Conservation (phyloP, 176 grass and related monocot species). For the Carex scoparia region DNA sequence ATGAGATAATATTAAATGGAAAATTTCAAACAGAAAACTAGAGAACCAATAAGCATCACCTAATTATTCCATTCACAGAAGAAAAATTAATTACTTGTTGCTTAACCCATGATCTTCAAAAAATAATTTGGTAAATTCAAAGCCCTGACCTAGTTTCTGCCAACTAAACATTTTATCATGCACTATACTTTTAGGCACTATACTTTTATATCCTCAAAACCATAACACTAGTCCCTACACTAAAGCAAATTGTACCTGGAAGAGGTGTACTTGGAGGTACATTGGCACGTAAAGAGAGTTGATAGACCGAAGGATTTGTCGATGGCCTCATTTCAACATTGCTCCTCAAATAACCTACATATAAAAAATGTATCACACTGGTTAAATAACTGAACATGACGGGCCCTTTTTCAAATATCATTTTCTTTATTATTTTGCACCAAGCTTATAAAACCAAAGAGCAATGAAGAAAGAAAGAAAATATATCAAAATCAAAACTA, state of each 20-base stretch:
- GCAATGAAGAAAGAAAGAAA: conserved; percentile 5
- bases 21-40: background rate
- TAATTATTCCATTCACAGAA: background rate
- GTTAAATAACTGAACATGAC: background rate
- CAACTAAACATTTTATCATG: background rate
- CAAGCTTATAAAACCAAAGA: background rate
- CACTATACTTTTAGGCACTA: conserved; percentile 5
- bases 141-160: background rate
- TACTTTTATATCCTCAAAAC: background rate
- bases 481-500: background rate
- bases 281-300: conserved; percentile 4
- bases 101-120: background rate
- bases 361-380: background rate
- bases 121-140: background rate
- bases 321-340: conserved; percentile 20
- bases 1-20: background rate
- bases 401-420: background rate
- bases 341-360: conserved; percentile 22
- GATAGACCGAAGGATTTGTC: conserved; percentile 12
- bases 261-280: conserved; percentile 15
- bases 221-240: background rate
- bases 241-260: conserved; percentile 13
- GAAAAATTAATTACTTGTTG: background rate
- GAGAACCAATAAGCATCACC: conserved; percentile 2
- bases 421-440: background rate